Evolutionary conservation across 768 basidiomycete species (phyloP).

Genomic region (Serendipita sp.): DNA sequence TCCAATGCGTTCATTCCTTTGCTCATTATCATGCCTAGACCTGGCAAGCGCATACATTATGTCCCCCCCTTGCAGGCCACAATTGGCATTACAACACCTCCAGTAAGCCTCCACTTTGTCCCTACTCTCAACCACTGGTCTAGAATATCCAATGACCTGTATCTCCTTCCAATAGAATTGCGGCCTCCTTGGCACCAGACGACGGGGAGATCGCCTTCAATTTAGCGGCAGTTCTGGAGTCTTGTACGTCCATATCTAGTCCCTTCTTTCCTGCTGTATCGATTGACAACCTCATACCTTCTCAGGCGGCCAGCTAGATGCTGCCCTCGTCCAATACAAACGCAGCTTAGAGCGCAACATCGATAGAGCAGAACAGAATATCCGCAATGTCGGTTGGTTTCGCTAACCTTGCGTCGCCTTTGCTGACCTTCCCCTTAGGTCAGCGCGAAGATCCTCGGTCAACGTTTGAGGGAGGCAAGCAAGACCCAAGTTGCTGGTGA

Average conservation of each 20-base stretch:
- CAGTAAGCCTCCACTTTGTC: slow-evolving; percentile 30
- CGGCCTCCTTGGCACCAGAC: slow-evolving; percentile 66
- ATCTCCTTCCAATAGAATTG: slow-evolving; percentile 36
- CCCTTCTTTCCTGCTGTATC: background rate
- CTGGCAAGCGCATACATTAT: slow-evolving; percentile 82
- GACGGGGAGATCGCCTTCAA: slow-evolving; percentile 89
- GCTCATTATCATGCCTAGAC: slow-evolving; percentile 30
- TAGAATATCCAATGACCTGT: slow-evolving; percentile 13
- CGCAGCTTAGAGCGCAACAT: slow-evolving; percentile 62
- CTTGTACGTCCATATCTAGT: slow-evolving; percentile 35
- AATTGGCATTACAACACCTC: slow-evolving; percentile 74
- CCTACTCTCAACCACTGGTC: slow-evolving; percentile 14
- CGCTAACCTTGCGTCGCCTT: slow-evolving; percentile 10
- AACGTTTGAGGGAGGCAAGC: slow-evolving; percentile 31
- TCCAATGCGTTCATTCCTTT: slow-evolving; percentile 10
- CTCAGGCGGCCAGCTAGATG: slow-evolving; percentile 61
- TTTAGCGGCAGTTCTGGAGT: slow-evolving; percentile 80
- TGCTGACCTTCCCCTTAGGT: slow-evolving; percentile 31
- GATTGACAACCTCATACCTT: slow-evolving; percentile 5
- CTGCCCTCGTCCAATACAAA: slow-evolving; percentile 69
- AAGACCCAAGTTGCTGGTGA: background rate
- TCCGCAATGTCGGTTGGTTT: slow-evolving; percentile 48
- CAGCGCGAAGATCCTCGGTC: slow-evolving; percentile 61
- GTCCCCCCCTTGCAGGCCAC: slow-evolving; percentile 60
- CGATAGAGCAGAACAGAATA: slow-evolving; percentile 66